Percentiles rank a stretch among this genome's conserved stretches.
Conservation (phyloP, 768 basidiomycete genomes). For the Pulveroboletus frians region DNA sequence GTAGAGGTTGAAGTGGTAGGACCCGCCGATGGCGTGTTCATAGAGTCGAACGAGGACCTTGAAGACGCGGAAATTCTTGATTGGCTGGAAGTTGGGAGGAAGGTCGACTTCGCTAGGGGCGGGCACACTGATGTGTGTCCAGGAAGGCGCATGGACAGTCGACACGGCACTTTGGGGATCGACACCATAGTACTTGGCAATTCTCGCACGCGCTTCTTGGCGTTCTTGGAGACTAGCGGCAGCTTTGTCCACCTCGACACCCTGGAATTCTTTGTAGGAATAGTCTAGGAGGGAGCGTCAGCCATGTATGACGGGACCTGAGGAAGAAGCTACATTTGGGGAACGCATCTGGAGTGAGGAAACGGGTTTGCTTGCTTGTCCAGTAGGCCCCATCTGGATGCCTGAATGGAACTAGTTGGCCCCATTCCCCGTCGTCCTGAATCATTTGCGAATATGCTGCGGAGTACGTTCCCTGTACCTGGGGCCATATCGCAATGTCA, state of each 20-base stretch:
- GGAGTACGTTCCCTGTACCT: slow-evolving; percentile 21
- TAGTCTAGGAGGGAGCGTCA: slow-evolving; percentile 17
- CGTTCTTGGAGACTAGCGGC: slow-evolving; percentile 12
- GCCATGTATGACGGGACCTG: not conserved
- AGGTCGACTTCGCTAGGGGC: slow-evolving; percentile 1
- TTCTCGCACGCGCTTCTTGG: slow-evolving; percentile 16
- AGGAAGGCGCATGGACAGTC: slow-evolving; percentile 2
- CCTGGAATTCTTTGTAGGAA: slow-evolving; percentile 24
- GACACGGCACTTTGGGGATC: slow-evolving; percentile 14
- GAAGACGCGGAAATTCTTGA: slow-evolving; percentile 24
- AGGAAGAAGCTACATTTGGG: slow-evolving; percentile 18
- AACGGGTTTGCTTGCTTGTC: slow-evolving; percentile 23
- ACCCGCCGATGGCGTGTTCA: slow-evolving; percentile 22
- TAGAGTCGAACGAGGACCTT: slow-evolving; percentile 21
- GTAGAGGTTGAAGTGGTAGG: slow-evolving; percentile 23
- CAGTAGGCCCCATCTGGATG: slow-evolving; percentile 22
- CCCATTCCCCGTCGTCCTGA: slow-evolving; percentile 16
- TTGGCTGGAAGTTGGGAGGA: slow-evolving; percentile 13
- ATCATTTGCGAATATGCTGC: slow-evolving; percentile 21
- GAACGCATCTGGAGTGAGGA: slow-evolving; percentile 12
- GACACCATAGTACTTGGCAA: slow-evolving; percentile 23
- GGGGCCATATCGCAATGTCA: not conserved
- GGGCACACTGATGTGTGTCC: slow-evolving; percentile 19
- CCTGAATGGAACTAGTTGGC: slow-evolving; percentile 21
- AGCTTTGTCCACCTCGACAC: slow-evolving; percentile 24